These are phyloP conservation scores for Hygrocybe coccinea DNA, from an alignment of 768 basidiomycete genomes.

Conservation along the genomic window DNA sequence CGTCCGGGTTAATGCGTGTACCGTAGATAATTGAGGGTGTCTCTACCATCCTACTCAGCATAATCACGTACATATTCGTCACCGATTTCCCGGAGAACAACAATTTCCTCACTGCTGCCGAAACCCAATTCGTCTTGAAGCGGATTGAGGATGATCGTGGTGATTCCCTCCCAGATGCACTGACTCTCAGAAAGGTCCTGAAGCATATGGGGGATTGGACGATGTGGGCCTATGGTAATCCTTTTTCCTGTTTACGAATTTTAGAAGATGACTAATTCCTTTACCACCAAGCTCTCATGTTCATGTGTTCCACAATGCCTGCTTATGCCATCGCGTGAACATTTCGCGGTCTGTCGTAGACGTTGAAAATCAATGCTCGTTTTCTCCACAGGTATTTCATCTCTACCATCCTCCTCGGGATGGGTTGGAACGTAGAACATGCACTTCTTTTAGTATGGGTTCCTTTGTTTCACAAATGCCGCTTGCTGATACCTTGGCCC, in stretches of 20 bases:
- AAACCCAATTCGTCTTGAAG: conserved; percentile 39
- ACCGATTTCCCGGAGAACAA: conserved; percentile 48
- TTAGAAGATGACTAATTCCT: neutral
- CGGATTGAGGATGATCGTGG: conserved; percentile 48
- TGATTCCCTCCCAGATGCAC: conserved; percentile 43
- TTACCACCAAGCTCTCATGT: conserved; percentile 40
- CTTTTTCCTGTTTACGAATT: neutral
- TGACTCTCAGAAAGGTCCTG: conserved; percentile 34
- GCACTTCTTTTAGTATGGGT: conserved; percentile 40
- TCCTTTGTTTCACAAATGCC: conserved; percentile 1
- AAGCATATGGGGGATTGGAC: conserved; percentile 44
- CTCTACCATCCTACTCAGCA: conserved; percentile 42
- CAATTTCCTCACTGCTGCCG: conserved; percentile 37
- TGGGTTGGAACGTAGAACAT: conserved; percentile 43
- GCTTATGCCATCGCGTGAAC: conserved; percentile 45
- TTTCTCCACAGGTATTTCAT: conserved; percentile 36
- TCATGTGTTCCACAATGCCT: conserved; percentile 47
- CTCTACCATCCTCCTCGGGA: conserved; percentile 43
- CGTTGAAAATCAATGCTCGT: conserved; percentile 2
- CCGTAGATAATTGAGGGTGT: conserved; percentile 46
- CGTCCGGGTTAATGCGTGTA: neutral
- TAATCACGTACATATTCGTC: conserved; percentile 41
- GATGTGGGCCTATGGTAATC: conserved; percentile 43
- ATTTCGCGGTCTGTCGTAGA: conserved; percentile 1
- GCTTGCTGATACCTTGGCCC: neutral